Evolutionary conservation across 2,329 filamentous ascomycete genomes (phyloP).

Genomic region (Tolypocladium inflatum): DNA sequence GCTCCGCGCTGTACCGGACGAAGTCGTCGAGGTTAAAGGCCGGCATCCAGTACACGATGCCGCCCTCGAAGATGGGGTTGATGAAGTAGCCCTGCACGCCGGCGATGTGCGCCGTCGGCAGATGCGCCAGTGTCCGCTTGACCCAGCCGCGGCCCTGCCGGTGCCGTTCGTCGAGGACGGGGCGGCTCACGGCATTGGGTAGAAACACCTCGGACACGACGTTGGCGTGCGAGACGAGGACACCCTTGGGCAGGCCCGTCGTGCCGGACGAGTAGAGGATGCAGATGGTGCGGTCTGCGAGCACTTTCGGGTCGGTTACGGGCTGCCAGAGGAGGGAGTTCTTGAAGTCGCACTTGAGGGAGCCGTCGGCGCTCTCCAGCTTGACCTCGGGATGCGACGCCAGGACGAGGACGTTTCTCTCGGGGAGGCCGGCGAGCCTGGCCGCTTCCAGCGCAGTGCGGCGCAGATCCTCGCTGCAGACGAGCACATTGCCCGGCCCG

Average conservation of each 20-base stretch:
- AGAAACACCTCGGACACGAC: constrained; percentile 27
- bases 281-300: constrained; percentile 31
- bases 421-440: constrained; percentile 30
- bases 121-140: constrained; percentile 29
- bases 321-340: constrained; percentile 39
- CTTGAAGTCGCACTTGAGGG: constrained; percentile 15
- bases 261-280: constrained; percentile 40
- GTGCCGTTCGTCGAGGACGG: constrained; percentile 16
- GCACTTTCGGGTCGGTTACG: constrained; percentile 37
- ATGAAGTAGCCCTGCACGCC: constrained; percentile 34
- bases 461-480: constrained; percentile 38
- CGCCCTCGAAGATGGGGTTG: constrained; percentile 30
- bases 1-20: constrained; percentile 38
- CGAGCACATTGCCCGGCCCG: constrained; percentile 26
- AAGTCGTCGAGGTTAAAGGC: constrained; percentile 48
- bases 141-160: constrained; percentile 14
- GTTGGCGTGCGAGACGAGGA: constrained; percentile 34
- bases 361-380: constrained; percentile 16
- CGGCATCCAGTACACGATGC: constrained; percentile 52
- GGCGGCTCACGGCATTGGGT: constrained; percentile 16
- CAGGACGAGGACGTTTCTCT: constrained; percentile 40
- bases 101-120: constrained; percentile 37
- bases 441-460: constrained; percentile 39
- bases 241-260: constrained; percentile 37
- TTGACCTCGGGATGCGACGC: constrained; percentile 22